Conservation (phyloP, 192 early-diverging fungal species). For the Entomortierella parvispora region DNA sequence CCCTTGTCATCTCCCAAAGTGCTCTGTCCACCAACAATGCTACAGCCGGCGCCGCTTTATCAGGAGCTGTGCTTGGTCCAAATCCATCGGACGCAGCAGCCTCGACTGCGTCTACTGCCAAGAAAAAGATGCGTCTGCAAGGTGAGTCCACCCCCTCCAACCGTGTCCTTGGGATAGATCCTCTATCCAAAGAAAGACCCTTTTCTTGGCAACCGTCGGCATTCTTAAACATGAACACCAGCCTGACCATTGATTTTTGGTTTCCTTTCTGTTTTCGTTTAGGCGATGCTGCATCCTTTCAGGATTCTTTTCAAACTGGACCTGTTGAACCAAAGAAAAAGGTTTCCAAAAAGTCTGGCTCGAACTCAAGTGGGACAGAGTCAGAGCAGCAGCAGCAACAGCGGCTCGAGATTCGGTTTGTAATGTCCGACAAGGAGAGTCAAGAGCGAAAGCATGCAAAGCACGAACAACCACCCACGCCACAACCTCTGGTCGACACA, state of each 20-base stretch:
- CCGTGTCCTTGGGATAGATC: background rate
- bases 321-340: slow-evolving; percentile 4
- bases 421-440: slow-evolving; percentile 38
- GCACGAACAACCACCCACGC: background rate
- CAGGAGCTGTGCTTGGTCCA: too few species aligned
- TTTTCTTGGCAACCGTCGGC: too few species aligned
- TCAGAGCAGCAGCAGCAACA: background rate
- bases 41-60: too few species aligned
- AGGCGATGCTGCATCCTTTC: slow-evolving; percentile 1
- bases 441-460: slow-evolving; percentile 12
- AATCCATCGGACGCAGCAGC: too few species aligned
- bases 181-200: background rate
- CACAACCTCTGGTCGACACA: slow-evolving; percentile 8
- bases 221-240: too few species aligned
- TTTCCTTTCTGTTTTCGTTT: background rate
- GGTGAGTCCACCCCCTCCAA: slow-evolving; percentile 1
- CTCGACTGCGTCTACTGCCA: slow-evolving; percentile 5
- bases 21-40: background rate
- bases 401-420: slow-evolving; percentile 37
- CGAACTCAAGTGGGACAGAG: background rate
- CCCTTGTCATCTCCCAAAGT: slow-evolving; percentile 11
- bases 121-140: slow-evolving; percentile 37
- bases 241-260: too few species aligned
- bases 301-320: slow-evolving; percentile 32
- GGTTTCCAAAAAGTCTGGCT: slow-evolving; percentile 2